Evolutionary conservation across 495 filamentous ascomycete genomes (phyloP).

Genomic region (Hypoxylon intermedium): DNA sequence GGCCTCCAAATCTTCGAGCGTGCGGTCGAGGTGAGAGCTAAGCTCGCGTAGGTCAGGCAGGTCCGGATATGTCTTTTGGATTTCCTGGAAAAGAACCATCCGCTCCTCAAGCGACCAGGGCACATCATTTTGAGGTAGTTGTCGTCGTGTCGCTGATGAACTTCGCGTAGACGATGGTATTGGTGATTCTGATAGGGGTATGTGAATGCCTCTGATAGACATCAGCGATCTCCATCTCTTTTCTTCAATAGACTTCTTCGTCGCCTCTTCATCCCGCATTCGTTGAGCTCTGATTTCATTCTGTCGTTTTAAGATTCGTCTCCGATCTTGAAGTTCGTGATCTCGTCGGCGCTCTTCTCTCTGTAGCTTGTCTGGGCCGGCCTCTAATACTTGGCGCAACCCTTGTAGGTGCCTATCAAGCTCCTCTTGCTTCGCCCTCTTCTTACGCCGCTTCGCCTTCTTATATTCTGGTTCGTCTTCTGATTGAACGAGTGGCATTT

Average conservation of each 20-base stretch:
- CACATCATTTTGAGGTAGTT: neutral
- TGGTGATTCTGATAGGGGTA: conserved; percentile 21
- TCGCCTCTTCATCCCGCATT: conserved; percentile 15
- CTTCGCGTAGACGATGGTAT: conserved; percentile 2
- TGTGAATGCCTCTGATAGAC: conserved; percentile 26
- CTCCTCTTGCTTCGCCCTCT: conserved; percentile 20
- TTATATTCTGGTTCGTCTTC: neutral
- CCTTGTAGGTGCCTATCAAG: conserved; percentile 21
- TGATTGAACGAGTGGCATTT: neutral
- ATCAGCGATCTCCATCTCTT: conserved; percentile 29
- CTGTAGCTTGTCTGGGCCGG: conserved; percentile 13
- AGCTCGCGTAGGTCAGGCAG: conserved; percentile 25
- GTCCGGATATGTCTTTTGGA: conserved; percentile 38
- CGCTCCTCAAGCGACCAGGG: conserved; percentile 38
- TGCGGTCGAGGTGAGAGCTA: conserved; percentile 33
- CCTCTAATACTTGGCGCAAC: conserved; percentile 8
- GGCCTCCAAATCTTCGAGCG: conserved; percentile 29
- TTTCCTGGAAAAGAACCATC: conserved; percentile 31
- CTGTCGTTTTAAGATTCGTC: conserved; percentile 16
- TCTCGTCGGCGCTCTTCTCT: conserved; percentile 18
- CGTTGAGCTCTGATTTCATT: conserved; percentile 16
- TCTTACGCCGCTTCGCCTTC: neutral
- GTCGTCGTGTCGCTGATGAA: conserved; percentile 1
- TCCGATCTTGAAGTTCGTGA: neutral
- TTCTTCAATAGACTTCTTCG: conserved; percentile 17